phyloP scores from a whole-genome alignment of 805 yeast species.

The Geotrichum ghanense region DNA sequence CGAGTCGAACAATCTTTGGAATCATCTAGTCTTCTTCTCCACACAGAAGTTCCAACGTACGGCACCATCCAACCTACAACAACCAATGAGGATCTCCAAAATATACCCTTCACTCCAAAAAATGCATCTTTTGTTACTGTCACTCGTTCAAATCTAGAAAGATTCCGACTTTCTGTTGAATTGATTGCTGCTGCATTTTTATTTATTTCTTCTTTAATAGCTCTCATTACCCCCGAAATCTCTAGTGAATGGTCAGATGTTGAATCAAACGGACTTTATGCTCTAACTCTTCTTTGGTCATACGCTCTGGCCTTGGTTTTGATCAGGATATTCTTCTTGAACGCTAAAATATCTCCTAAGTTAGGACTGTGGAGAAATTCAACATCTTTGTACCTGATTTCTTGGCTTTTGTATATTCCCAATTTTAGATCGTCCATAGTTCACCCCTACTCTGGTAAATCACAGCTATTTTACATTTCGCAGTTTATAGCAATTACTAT shows the following conservation, averaged over 20 bases:
- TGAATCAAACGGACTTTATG: neutral
- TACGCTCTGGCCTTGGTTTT: conserved; percentile 17
- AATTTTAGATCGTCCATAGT: conserved; percentile 18
- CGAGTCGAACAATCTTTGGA: neutral
- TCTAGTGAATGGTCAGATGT: conserved; percentile 1
- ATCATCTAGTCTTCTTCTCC: neutral
- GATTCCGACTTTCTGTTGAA: conserved; percentile 14
- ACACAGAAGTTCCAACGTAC: neutral
- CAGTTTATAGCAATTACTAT: conserved; percentile 33
- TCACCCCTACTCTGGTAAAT: conserved; percentile 13
- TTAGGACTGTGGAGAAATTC: conserved; percentile 21
- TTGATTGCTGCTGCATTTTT: neutral
- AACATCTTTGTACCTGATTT: conserved; percentile 14
- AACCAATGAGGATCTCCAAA: neutral
- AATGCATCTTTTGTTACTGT: conserved; percentile 5
- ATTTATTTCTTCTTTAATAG: neutral
- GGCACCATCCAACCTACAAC: neutral
- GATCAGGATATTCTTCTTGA: conserved; percentile 12
- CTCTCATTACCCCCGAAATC: neutral
- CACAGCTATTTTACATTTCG: conserved; percentile 14
- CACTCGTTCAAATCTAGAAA: conserved; percentile 10
- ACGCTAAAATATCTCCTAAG: conserved; percentile 10
- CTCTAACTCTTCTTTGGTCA: conserved; percentile 13
- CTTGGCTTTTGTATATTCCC: conserved; percentile 13
- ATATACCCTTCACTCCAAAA: conserved; percentile 5